Evolutionary conservation across 2,329 filamentous ascomycete genomes (phyloP), one percentile per base, ranked within the genome.

Genomic region (Penicillium crustosum): DNA sequence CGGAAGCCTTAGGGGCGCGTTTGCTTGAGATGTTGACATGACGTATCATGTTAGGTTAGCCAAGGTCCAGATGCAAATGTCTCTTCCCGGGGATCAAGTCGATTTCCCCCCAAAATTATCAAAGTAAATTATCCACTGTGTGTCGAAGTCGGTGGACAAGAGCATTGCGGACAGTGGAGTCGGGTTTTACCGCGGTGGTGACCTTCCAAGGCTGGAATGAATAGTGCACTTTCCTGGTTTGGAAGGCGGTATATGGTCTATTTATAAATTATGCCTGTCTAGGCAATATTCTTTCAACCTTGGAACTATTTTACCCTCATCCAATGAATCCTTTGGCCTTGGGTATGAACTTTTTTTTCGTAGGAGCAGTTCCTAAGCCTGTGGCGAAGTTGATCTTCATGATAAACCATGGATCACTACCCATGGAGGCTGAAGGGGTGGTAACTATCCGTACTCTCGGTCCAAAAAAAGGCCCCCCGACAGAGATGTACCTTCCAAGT

Each of bases 341-440:
- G 6, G 7, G 2, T 4, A 38, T 38, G 8, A 5, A 19, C 35
- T 5, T 38, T 38, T 38, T 12, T 23, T 41, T 41, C 10, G 12
- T 2, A 31, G 12, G 4, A 23, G 17, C 13, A 9, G 79, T 4
- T 82, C 80, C 66, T 66, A 81, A 2, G 73, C 70, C 25, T 70
- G 77, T 35, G 79, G 79, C 6, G 77, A 81, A 49, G 75, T 81
- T 61, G 79, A 73, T 56, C 71, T 81, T 5, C 79, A 82, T 51
- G 79, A 82, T 57, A 79, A 81, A 53, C 63, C 79, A 8, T 81
- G 78, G 79, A 73, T 81, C 61, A 79, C 78, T 19, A 80, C 62
- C 78, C 79, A 4, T 82, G 78, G 79, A 79, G 79, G 7, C 73
- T 81, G 8, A 76, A 78, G 23, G 78, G 78, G 79, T 1, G 78